These are phyloP conservation scores for Xylariaceae sp. DNA, from an alignment of 2,329 filamentous ascomycete species.

Conservation along the genomic window DNA sequence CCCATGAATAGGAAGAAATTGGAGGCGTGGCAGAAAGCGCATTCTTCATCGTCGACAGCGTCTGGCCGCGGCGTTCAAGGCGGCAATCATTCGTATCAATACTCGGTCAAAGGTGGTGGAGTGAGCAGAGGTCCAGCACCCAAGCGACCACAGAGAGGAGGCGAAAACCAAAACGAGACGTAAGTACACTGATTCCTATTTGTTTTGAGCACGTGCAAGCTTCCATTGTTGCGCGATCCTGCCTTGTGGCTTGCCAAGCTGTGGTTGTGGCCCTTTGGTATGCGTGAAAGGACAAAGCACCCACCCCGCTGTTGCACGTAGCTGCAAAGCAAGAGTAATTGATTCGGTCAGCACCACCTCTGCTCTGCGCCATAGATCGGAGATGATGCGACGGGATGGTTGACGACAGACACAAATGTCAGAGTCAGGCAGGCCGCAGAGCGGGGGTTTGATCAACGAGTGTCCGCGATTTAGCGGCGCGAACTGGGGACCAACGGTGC, in stretches of 20 bases:
- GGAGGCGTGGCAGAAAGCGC: conserved; percentile 32
- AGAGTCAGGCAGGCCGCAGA: no score
- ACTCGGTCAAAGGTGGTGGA: conserved; percentile 37
- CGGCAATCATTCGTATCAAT: conserved; percentile 35
- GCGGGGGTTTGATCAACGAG: no score
- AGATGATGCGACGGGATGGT: no score
- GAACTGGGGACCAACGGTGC: neutral
- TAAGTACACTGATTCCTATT: conserved; percentile 17
- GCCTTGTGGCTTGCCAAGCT: no score
- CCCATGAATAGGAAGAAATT: conserved; percentile 29
- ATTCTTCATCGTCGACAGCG: conserved; percentile 22
- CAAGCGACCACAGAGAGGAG: conserved; percentile 31
- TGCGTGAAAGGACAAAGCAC: no score
- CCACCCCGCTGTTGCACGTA: no score
- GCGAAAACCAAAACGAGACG: conserved; percentile 25
- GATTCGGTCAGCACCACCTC: no score
- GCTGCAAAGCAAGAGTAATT: no score
- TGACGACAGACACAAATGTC: no score
- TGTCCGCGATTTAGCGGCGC: no score
- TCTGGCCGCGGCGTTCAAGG: conserved; percentile 22
- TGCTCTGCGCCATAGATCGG: no score
- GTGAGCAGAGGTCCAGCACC: conserved; percentile 34
- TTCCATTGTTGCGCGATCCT: neutral
- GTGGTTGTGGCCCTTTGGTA: no score
- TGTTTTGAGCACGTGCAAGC: neutral